Percentiles rank a stretch among this genome's conserved stretches.
These are phyloP conservation scores for Lotmaria passim DNA, from an alignment of 208 protist genomes.

Conservation along the genomic window DNA sequence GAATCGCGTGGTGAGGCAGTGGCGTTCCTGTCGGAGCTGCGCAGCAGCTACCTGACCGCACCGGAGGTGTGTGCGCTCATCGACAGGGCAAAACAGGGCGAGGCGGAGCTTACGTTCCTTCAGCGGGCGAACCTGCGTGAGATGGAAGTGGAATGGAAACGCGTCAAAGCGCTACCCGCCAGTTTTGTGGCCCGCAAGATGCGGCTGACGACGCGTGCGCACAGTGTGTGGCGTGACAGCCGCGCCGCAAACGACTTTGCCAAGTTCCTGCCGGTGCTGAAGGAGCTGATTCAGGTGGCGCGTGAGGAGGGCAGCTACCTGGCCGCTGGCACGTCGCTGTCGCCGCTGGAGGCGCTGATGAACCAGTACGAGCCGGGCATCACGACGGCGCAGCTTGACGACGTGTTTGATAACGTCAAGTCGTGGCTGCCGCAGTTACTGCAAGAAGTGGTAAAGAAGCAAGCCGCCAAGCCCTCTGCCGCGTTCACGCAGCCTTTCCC, in stretches of 20 bases:
- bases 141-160: conserved; percentile 41
- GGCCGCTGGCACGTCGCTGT: conserved; percentile 40
- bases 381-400: conserved; percentile 44
- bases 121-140: conserved; percentile 64
- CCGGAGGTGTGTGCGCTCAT: conserved; percentile 18
- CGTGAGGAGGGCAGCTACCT: conserved; percentile 53
- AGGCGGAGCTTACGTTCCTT: conserved; percentile 26
- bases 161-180: conserved; percentile 34
- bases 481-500: conserved; percentile 36
- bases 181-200: conserved; percentile 48
- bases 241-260: conserved; percentile 57
- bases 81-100: conserved; percentile 22
- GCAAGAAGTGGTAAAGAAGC: conserved; percentile 44
- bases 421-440: conserved; percentile 63
- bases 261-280: conserved; percentile 47
- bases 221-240: conserved; percentile 40
- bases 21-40: conserved; percentile 36
- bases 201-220: conserved; percentile 31
- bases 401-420: conserved; percentile 64
- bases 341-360: conserved; percentile 56
- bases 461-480: conserved; percentile 20
- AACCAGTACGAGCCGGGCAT: conserved; percentile 77
- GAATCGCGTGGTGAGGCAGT: conserved; percentile 37
- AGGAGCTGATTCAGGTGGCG: conserved; percentile 48
- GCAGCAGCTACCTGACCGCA: conserved; percentile 43